These are phyloP conservation scores for Eimeria falciformis DNA, from an alignment of 169 alveolate species.

Conservation along the genomic window DNA sequence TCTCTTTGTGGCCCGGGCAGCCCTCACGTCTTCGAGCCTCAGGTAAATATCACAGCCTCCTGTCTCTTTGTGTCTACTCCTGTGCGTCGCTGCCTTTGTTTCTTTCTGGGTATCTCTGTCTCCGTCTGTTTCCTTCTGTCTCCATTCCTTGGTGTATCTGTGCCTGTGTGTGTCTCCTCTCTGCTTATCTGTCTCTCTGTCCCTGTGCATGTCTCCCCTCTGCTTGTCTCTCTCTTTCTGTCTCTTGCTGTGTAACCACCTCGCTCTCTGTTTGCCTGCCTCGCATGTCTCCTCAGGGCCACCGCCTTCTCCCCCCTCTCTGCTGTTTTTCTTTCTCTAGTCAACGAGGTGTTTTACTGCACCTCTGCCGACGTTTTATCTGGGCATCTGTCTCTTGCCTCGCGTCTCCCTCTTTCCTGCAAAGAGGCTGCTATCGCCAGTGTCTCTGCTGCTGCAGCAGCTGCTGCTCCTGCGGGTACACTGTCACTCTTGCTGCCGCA, in stretches of 20 bases:
- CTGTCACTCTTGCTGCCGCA: not conserved
- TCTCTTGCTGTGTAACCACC: no score
- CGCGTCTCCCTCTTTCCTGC: conserved; percentile 6
- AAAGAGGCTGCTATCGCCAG: conserved; percentile 12
- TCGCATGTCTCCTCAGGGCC: no score
- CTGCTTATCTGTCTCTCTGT: not conserved
- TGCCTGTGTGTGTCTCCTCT: not conserved
- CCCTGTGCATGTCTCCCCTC: not conserved
- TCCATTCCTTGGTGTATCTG: not conserved
- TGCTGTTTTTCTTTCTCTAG: not conserved
- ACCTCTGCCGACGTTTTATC: not conserved
- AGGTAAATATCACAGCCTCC: not conserved
- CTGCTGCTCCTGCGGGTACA: not conserved
- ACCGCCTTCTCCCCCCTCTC: not conserved
- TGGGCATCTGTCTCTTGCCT: not conserved
- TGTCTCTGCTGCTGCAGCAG: conserved; percentile 33
- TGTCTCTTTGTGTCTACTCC: not conserved
- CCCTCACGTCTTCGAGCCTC: not conserved
- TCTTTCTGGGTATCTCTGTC: not conserved
- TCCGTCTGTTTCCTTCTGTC: not conserved
- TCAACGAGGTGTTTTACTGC: not conserved
- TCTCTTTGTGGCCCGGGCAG: conserved; percentile 13
- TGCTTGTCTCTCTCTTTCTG: no score
- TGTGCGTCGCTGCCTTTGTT: not conserved
- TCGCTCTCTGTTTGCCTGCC: no score